phyloP scores from a whole-genome alignment of 2,329 filamentous ascomycete species.

The Pseudopyrenochaeta lycopersici region DNA sequence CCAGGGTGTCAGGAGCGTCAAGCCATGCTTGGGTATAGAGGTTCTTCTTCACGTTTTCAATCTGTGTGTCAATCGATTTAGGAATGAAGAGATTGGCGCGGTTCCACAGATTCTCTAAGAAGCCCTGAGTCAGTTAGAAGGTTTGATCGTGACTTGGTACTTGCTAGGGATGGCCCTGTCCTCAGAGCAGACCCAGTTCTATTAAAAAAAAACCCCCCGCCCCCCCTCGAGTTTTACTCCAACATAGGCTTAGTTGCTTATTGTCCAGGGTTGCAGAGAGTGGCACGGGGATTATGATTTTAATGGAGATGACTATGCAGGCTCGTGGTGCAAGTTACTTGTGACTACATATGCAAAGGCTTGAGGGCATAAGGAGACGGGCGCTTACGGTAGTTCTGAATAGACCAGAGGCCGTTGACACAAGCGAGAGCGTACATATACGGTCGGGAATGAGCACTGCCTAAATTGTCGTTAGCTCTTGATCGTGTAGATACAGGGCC shows the following conservation, averaged over 20 bases:
- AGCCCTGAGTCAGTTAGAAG: slow-evolving; percentile 59
- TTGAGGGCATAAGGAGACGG: not conserved
- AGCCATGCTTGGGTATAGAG: slow-evolving; percentile 75
- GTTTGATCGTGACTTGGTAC: not conserved
- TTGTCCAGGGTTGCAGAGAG: not conserved
- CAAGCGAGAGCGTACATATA: slow-evolving; percentile 59
- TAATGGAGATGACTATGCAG: not conserved
- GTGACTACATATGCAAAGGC: not conserved
- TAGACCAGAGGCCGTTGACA: slow-evolving; percentile 59
- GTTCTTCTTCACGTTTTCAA: slow-evolving; percentile 70
- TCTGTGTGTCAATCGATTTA: slow-evolving; percentile 72
- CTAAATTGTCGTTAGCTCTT: slow-evolving; percentile 23
- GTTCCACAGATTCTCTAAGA: slow-evolving; percentile 68
- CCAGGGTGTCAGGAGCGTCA: slow-evolving; percentile 63
- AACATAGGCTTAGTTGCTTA: not conserved
- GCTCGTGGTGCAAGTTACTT: not conserved
- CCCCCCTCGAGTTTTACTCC: no score
- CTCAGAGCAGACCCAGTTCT: not conserved
- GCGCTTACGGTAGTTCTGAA: slow-evolving; percentile 54
- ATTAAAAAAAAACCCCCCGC: no score
- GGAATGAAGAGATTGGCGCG: slow-evolving; percentile 70
- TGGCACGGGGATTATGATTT: not conserved
- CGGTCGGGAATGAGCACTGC: slow-evolving; percentile 57
- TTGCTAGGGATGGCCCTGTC: no score
- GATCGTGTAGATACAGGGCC: no score